Conservation (phyloP, 768 basidiomycete genomes). For the Mycena rosella region DNA sequence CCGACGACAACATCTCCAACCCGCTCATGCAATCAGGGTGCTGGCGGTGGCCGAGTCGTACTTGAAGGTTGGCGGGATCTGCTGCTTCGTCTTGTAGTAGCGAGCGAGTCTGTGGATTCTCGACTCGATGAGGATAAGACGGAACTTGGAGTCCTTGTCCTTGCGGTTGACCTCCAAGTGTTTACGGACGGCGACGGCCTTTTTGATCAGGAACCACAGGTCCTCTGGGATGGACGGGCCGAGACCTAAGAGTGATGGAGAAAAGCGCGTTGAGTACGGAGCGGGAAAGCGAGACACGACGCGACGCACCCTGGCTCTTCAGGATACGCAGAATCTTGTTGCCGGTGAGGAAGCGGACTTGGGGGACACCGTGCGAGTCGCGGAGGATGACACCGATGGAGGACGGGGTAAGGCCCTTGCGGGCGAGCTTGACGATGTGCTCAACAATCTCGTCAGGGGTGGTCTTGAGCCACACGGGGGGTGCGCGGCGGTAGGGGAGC, state of each 20-base stretch:
- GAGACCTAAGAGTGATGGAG: constrained; percentile 70
- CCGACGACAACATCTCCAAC: constrained; percentile 9
- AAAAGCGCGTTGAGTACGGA: constrained; percentile 43
- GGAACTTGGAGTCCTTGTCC: constrained; percentile 97
- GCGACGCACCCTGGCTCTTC: constrained; percentile 87
- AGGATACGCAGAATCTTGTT: constrained; percentile 99
- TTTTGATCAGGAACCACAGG: constrained; percentile 99
- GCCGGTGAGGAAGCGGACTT: constrained; percentile 98
- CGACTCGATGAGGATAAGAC: constrained; percentile 98
- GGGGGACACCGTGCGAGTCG: constrained; percentile 98
- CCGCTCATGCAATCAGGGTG: constrained; percentile 82
- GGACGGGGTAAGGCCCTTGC: constrained; percentile 97
- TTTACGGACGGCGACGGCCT: constrained; percentile 99
- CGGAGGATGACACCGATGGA: constrained; percentile 98
- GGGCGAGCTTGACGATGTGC: constrained; percentile 96
- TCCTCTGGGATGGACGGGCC: constrained; percentile 98
- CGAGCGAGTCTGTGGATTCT: constrained; percentile 97
- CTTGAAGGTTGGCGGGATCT: constrained; percentile 98
- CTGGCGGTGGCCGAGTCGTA: constrained; percentile 97
- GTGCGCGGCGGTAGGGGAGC: constrained; percentile 95
- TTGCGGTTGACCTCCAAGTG: constrained; percentile 98
- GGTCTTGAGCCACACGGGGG: constrained; percentile 97
- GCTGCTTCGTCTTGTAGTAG: constrained; percentile 99
- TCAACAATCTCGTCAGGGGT: constrained; percentile 96
- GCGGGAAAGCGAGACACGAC: neutral